Conservation (phyloP, 2,329 filamentous ascomycete species). For the Immersiporthe knoxdaviesiana region DNA sequence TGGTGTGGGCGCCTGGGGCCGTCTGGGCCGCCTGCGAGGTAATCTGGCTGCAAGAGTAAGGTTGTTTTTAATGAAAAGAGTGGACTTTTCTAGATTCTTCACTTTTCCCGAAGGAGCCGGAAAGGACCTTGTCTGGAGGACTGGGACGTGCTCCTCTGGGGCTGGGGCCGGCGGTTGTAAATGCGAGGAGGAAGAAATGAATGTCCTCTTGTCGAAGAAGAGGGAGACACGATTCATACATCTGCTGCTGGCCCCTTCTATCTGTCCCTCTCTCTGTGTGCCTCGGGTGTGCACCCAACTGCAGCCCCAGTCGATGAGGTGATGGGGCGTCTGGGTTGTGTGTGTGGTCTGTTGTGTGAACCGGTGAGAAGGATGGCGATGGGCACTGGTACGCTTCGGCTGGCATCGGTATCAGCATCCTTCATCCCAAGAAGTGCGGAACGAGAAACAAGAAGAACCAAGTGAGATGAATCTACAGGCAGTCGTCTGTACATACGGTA, state of each 20-base stretch:
- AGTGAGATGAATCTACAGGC: background rate
- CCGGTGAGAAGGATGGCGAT: background rate
- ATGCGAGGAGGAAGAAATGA: background rate
- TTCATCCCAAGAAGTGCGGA: background rate
- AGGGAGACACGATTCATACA: background rate
- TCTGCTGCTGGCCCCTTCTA: background rate
- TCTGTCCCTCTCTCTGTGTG: background rate
- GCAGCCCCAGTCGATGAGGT: slow-evolving; percentile 1
- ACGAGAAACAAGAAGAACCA: background rate
- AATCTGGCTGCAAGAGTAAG: background rate
- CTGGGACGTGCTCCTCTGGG: background rate
- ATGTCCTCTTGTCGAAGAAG: background rate
- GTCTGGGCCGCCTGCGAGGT: slow-evolving; percentile 9
- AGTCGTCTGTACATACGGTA: background rate
- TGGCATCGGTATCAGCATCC: slow-evolving; percentile 14
- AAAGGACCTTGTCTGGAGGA: background rate
- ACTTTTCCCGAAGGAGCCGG: slow-evolving; percentile 8
- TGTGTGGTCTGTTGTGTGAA: background rate
- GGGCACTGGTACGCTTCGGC: slow-evolving; percentile 1
- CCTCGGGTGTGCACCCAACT: background rate
- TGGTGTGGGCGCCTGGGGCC: background rate
- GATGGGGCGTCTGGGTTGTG: background rate
- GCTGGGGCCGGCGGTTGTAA: background rate
- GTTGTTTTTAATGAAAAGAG: slow-evolving; percentile 2
- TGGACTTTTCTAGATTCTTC: background rate